Evolutionary conservation across 169 alveolate genomes (phyloP).

Genomic region (Cytauxzoon felis): DNA sequence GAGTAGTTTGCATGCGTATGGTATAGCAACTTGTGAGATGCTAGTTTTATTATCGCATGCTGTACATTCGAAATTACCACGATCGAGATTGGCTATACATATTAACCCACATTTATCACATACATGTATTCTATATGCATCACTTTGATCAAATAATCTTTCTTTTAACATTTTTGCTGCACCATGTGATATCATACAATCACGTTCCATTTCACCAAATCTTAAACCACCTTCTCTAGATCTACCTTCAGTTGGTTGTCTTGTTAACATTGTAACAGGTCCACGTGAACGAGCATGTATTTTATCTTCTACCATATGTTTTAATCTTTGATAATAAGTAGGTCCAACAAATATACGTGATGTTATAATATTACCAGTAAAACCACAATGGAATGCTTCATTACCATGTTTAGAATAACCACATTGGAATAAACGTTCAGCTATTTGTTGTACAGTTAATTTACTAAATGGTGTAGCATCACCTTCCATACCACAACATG

Average conservation of each 20-base stretch:
- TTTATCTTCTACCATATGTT: slow-evolving; percentile 99
- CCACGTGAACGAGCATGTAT: slow-evolving; percentile 99
- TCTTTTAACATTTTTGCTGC: slow-evolving; percentile 99
- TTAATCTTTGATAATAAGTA: slow-evolving; percentile 98
- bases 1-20: slow-evolving; percentile 97
- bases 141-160: slow-evolving; percentile 97
- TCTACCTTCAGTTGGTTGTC: slow-evolving; percentile 99
- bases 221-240: slow-evolving; percentile 96
- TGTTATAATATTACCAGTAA: slow-evolving; percentile 89
- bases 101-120: slow-evolving; percentile 95
- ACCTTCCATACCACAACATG: slow-evolving; percentile 96
- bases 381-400: slow-evolving; percentile 97
- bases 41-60: slow-evolving; percentile 86
- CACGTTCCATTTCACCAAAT: slow-evolving; percentile 99
- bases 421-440: slow-evolving; percentile 91
- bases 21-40: slow-evolving; percentile 92
- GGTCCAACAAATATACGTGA: slow-evolving; percentile 98
- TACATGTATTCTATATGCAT: slow-evolving; percentile 97
- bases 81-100: slow-evolving; percentile 91
- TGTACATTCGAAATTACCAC: slow-evolving; percentile 87
- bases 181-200: slow-evolving; percentile 99
- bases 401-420: slow-evolving; percentile 97
- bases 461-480: slow-evolving; percentile 99
- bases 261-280: slow-evolving; percentile 96
- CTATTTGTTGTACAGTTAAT: slow-evolving; percentile 94